These are phyloP conservation scores for Borealophlyctis nickersoniae DNA, from an alignment of 192 early-diverging fungal species.

Conservation along the genomic window DNA sequence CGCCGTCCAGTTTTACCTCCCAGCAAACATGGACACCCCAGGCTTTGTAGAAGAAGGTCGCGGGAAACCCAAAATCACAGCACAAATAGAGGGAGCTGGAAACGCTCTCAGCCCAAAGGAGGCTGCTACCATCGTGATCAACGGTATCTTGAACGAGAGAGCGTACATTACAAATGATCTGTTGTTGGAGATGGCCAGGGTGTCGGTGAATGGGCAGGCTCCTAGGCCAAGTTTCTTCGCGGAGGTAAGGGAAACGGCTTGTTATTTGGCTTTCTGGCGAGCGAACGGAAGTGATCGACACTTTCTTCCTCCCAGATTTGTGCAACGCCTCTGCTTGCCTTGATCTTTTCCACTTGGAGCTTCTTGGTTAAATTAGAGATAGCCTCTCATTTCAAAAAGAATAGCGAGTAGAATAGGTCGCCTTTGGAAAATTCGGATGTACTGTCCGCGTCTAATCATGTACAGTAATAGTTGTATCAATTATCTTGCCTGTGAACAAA, in stretches of 20 bases:
- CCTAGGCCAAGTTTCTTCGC: neutral
- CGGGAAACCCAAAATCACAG: slow-evolving; percentile 40
- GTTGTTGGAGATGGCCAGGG: slow-evolving; percentile 26
- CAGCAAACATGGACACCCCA: slow-evolving; percentile 44
- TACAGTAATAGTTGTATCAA: no score
- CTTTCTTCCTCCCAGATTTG: neutral
- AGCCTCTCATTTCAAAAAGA: neutral
- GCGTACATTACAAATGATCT: slow-evolving; percentile 33
- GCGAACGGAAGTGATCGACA: neutral
- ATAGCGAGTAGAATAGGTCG: neutral
- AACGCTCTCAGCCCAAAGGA: slow-evolving; percentile 17
- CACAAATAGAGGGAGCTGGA: slow-evolving; percentile 33
- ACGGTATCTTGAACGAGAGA: slow-evolving; percentile 26
- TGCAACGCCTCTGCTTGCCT: neutral
- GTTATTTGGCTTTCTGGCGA: slow-evolving; percentile 1
- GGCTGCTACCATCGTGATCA: slow-evolving; percentile 29
- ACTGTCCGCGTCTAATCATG: no score
- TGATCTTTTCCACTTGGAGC: neutral
- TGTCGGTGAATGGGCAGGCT: neutral
- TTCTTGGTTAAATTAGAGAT: neutral
- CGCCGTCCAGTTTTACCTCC: slow-evolving; percentile 33
- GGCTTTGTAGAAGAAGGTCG: slow-evolving; percentile 35
- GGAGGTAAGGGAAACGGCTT: neutral
- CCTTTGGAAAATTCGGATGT: no score
- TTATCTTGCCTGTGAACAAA: no score